Evolutionary conservation across 179 eudicot genomes (phyloP), one percentile per base, ranked within the genome.

Genomic region (Pouteria campechiana): DNA sequence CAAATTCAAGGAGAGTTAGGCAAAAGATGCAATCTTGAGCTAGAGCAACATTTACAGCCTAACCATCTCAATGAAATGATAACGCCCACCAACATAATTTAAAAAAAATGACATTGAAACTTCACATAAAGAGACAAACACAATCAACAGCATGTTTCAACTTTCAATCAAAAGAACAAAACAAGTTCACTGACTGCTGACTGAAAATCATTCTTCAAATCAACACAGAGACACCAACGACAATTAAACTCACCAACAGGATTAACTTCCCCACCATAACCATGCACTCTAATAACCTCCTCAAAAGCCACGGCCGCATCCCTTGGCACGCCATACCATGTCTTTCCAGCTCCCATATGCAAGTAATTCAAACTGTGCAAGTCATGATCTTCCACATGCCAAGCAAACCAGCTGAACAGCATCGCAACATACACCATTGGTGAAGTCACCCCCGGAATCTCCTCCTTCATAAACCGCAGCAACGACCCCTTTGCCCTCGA

Each of bases 331-430:
- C 99, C 99, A 55, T 92, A 92, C 99, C 99, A 92, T 37, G 99
- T 92, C 77, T 92, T 92, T 43, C 88, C 72, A 33, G 99, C 99
- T 53, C 99, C 99, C 56, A 92, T 82, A 51, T 92, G 99, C 48
- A 87, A 96, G 57, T 87, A 92, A 56, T 92, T 92, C 25, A 92
- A 82, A 72, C 99, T 92, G 92, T 83, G 87, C 56, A 92, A 59
- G 68, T 87, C 87, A 62, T 92, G 99, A 67, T 92, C 99, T 65
- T 92, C 99, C 53, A 92, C 99, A 58, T 92, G 99, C 99, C 99
- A 92, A 43, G 99, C 99, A 65, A 92, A 92, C 94, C 83, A 79
- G 73, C 99, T 92, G 47, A 92, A 92, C 20, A 92, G 76, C 99
- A 92, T 92, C 56, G 96, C 99, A 37, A 92, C 83, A 65, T 92